phyloP scores from a whole-genome alignment of 768 basidiomycete genomes.

The Lactarius quietus region DNA sequence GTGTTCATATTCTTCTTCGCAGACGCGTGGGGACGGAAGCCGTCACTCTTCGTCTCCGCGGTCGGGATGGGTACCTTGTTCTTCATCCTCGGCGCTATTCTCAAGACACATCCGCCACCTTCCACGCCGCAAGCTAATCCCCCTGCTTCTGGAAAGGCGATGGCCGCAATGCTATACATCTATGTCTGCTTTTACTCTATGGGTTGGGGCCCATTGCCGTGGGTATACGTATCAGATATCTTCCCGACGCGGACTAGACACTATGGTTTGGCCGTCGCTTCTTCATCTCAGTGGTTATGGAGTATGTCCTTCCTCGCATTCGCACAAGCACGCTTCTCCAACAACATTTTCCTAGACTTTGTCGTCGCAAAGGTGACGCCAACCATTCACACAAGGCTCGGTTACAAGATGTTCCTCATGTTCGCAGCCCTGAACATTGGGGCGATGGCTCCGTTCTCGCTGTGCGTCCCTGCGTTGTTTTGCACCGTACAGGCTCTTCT shows the following conservation, averaged over 20 bases:
- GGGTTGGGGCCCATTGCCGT: conserved; percentile 75
- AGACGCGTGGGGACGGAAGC: conserved; percentile 64
- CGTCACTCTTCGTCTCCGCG: conserved; percentile 67
- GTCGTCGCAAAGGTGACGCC: conserved; percentile 71
- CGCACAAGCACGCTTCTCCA: background rate
- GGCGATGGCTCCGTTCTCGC: conserved; percentile 63
- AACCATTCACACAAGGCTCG: conserved; percentile 53
- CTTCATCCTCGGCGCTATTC: conserved; percentile 80
- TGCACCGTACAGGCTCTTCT: background rate
- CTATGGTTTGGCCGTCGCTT: conserved; percentile 72
- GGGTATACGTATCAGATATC: conserved; percentile 69
- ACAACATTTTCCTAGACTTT: conserved; percentile 47
- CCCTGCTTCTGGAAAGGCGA: conserved; percentile 59
- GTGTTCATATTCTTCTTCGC: conserved; percentile 66
- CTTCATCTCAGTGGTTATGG: conserved; percentile 80
- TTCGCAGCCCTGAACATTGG: conserved; percentile 72
- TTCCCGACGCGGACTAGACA: conserved; percentile 83
- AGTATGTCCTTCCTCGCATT: conserved; percentile 44
- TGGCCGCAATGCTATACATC: conserved; percentile 85
- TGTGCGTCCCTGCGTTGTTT: conserved; percentile 40
- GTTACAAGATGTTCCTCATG: conserved; percentile 75
- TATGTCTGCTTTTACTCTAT: conserved; percentile 87
- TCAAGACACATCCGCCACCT: conserved; percentile 70
- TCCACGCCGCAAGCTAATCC: conserved; percentile 32
- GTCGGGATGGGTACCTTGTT: conserved; percentile 77